A percentile compares a stretch with the other conserved stretches of the same genome.
phyloP scores from a whole-genome alignment of 768 basidiomycete species.

The Leccinum incarnatum region DNA sequence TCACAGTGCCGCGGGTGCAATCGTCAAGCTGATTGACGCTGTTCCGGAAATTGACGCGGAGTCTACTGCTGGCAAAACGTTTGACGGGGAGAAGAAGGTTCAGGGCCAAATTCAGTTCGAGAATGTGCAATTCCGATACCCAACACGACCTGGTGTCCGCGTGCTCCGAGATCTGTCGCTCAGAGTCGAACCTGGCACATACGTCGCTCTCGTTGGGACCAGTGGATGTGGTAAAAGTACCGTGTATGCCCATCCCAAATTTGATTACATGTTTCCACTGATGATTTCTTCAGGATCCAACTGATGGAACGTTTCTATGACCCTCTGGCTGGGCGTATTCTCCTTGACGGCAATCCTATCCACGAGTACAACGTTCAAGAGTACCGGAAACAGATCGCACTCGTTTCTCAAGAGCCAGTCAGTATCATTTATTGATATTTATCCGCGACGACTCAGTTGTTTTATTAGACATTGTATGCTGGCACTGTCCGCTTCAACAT shows the following conservation, averaged over 20 bases:
- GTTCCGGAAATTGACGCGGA: conserved; percentile 79
- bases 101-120: conserved; percentile 72
- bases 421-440: conserved; percentile 12
- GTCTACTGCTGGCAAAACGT: conserved; percentile 56
- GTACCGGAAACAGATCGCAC: conserved; percentile 83
- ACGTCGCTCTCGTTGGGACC: conserved; percentile 79
- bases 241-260: conserved; percentile 47
- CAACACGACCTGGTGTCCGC: conserved; percentile 78
- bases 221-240: conserved; percentile 83
- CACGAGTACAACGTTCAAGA: conserved; percentile 77
- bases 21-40: conserved; percentile 75
- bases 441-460: not conserved
- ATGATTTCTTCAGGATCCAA: conserved; percentile 55
- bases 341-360: conserved; percentile 74
- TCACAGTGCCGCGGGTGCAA: conserved; percentile 68
- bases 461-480: conserved; percentile 68
- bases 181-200: conserved; percentile 72
- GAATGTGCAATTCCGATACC: conserved; percentile 86
- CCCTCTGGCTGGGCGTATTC: conserved; percentile 66
- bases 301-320: conserved; percentile 85
- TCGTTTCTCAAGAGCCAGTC: conserved; percentile 86
- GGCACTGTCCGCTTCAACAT: conserved; percentile 91
- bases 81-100: conserved; percentile 40
- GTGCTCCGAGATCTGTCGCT: conserved; percentile 78
- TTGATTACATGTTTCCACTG: not conserved